Evolutionary conservation across 2,329 filamentous ascomycete species (phyloP), one percentile per base, ranked within the genome.

Genomic region (Beauveria sp.): DNA sequence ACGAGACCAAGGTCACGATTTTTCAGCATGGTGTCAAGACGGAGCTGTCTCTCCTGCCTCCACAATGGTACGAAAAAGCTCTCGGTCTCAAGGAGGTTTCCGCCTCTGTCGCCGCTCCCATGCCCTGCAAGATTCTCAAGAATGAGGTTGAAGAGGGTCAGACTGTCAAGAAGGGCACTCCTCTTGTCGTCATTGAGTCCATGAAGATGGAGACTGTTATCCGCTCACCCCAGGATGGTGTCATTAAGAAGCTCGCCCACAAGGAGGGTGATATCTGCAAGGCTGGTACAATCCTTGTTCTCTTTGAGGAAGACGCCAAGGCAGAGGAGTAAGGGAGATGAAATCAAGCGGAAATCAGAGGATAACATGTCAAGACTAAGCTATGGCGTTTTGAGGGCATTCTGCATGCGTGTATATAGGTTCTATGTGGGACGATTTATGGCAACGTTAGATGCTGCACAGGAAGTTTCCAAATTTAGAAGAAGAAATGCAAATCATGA

Each of bases 91-190:
- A 91, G 72, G 91, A 96, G 69, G 82, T 83, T 0, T 81, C 86
- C 7, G 92, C 93, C 63, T 94, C 89, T 58, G 91, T 97, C 1
- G 81, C 90, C 26, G 91, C 94, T 24, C 94, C 94, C 0, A 99
- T 99, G 94, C 94, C 94, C 2, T 97, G 94, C 76, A 97, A 97
- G 77, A 88, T 99, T 28, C 77, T 99, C 64, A 86, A 91, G 66
- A 94, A 97, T 53, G 90, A 96, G 73, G 91, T 97, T 0, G 76
- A 81, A 30, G 91, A 91, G 67, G 94, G 94, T 0, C 85, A 96
- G 65, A 76, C 75, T 52, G 94, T 99, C 18, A 86, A 86, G 71
- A 96, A 93, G 77, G 92, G 93, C 51, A 86, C 93, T 61, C 86
- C 91, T 7, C 77, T 99, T 62, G 90, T 97, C 14, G 92, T 97